phyloP scores from a whole-genome alignment of 306 rosid genomes.

The Cicer yamashitae region DNA sequence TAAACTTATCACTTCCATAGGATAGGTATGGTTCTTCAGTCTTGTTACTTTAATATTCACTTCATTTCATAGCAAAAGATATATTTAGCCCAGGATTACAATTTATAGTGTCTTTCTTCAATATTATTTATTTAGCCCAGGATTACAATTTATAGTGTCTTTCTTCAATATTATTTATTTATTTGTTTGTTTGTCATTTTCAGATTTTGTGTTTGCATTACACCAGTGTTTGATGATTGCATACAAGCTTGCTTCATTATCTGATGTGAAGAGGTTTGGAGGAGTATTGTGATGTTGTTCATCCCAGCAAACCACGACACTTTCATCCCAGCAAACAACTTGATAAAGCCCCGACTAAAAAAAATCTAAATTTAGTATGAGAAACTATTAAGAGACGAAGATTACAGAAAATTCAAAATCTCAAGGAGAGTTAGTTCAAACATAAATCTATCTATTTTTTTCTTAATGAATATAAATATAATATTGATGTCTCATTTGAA shows the following conservation, averaged over 20 bases:
- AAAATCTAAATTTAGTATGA: background rate
- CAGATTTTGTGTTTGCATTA: constrained; percentile 11
- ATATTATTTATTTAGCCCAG: background rate
- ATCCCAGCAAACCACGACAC: background rate
- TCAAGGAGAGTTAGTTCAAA: background rate
- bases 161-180: background rate
- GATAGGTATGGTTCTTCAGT: background rate
- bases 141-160: background rate
- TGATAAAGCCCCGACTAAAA: background rate
- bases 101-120: background rate
- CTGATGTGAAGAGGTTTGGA: background rate
- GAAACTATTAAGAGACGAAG: background rate
- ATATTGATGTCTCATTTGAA: background rate
- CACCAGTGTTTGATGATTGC: background rate
- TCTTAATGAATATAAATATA: background rate
- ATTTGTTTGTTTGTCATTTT: background rate
- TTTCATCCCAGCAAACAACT: background rate
- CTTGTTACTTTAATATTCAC: background rate
- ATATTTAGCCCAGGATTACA: background rate
- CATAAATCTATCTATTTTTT: too few species aligned
- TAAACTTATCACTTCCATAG: background rate
- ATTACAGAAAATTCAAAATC: background rate
- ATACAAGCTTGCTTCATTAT: background rate
- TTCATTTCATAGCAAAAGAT: background rate
- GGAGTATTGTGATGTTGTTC: background rate